These are phyloP conservation scores for Platismatia glauca DNA, from an alignment of 495 filamentous ascomycete genomes.

Conservation along the genomic window DNA sequence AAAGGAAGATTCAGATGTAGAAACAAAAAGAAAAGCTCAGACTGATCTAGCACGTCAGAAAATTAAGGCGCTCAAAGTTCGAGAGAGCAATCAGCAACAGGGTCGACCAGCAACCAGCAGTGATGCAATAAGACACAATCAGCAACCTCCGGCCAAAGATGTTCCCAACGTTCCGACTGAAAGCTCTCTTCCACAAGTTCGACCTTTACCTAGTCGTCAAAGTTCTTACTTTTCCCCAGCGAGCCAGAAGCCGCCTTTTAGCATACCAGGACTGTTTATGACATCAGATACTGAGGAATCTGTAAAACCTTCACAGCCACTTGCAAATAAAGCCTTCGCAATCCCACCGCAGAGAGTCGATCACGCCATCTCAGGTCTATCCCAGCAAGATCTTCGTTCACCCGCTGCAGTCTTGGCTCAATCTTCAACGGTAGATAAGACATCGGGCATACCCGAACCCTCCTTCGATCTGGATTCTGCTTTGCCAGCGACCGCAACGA, in stretches of 20 bases:
- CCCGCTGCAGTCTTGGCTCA: background rate
- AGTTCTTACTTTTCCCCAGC: conserved; percentile 21
- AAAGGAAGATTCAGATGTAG: conserved; percentile 25
- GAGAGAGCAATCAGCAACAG: conserved; percentile 32
- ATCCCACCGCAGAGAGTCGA: background rate
- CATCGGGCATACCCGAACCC: background rate
- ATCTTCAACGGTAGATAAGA: no score
- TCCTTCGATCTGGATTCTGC: background rate
- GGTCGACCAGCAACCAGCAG: conserved; percentile 2
- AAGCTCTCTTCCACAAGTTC: background rate
- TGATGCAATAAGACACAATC: background rate
- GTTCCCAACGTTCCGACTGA: background rate
- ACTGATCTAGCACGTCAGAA: conserved; percentile 45
- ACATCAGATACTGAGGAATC: conserved; percentile 23
- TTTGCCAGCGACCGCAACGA: background rate
- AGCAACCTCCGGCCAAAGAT: background rate
- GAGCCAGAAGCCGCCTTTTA: conserved; percentile 24
- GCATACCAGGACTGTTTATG: conserved; percentile 49
- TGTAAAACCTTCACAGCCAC: background rate
- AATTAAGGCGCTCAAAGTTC: conserved; percentile 43
- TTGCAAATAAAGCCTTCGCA: background rate
- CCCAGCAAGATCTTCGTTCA: background rate
- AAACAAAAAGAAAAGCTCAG: conserved; percentile 48
- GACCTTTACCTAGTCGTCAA: conserved; percentile 15
- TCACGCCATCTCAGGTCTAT: background rate